Conservation (phyloP, 2,329 filamentous ascomycete species). For the Elsinoe necatrix region DNA sequence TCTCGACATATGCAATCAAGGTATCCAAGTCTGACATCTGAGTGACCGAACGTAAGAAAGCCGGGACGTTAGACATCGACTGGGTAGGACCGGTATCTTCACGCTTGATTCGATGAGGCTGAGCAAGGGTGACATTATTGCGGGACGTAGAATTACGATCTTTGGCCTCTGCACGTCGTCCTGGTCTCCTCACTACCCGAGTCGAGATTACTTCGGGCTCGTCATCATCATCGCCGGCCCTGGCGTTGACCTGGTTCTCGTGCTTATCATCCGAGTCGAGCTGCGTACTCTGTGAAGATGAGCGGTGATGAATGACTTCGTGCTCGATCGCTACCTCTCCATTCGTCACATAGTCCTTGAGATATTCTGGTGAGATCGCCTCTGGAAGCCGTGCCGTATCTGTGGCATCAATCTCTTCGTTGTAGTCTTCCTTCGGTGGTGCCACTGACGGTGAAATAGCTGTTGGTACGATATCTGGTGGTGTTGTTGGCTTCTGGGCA, state of each 20-base stretch:
- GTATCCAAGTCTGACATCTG: slow-evolving; percentile 39
- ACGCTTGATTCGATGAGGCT: slow-evolving; percentile 32
- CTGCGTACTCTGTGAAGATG: slow-evolving; percentile 16
- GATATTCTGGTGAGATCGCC: not conserved
- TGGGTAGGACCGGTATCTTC: slow-evolving; percentile 31
- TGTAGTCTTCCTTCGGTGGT: not conserved
- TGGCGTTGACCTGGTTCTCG: slow-evolving; percentile 8
- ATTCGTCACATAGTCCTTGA: not conserved
- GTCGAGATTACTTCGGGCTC: slow-evolving; percentile 36
- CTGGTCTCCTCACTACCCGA: slow-evolving; percentile 35
- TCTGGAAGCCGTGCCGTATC: not conserved
- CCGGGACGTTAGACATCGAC: slow-evolving; percentile 16
- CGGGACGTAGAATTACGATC: slow-evolving; percentile 20
- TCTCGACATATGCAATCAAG: slow-evolving; percentile 26
- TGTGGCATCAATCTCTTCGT: not conserved
- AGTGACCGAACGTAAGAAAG: slow-evolving; percentile 27
- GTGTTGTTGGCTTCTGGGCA: not conserved
- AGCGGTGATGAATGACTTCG: not conserved
- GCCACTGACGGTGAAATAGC: not conserved
- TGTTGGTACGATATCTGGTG: not conserved
- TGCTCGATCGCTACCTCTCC: not conserved
- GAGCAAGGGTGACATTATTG: slow-evolving; percentile 22
- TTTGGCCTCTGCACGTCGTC: slow-evolving; percentile 15
- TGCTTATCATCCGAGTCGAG: slow-evolving; percentile 38
- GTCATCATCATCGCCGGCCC: slow-evolving; percentile 33